Evolutionary conservation across 441 rosid genomes (phyloP).

Genomic region (Gossypium gossypioides): DNA sequence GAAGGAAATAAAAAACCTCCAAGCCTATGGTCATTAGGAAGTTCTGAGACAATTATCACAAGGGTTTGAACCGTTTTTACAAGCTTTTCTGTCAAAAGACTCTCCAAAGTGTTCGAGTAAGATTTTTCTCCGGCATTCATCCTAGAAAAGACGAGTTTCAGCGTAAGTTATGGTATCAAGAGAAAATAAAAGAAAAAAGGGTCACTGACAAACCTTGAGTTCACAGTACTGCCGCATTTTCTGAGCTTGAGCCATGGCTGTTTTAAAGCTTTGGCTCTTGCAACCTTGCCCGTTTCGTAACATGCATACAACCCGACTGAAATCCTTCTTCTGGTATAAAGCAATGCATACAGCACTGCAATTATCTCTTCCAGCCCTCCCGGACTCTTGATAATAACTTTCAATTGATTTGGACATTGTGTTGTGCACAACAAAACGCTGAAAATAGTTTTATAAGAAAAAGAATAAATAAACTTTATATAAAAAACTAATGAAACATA

Average conservation of each 20-base stretch:
- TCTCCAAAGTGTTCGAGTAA: constrained; percentile 83
- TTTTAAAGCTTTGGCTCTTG: constrained; percentile 63
- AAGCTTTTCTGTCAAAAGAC: constrained; percentile 44
- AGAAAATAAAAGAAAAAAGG: not conserved
- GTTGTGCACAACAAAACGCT: constrained; percentile 89
- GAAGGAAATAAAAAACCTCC: not conserved
- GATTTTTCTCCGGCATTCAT: constrained; percentile 72
- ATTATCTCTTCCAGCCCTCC: constrained; percentile 90
- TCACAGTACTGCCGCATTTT: constrained; percentile 89
- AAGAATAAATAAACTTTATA: not conserved
- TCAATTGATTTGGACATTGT: constrained; percentile 84
- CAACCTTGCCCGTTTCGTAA: constrained; percentile 63
- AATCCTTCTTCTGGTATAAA: constrained; percentile 86
- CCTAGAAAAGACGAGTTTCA: constrained; percentile 28
- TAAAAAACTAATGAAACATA: not conserved
- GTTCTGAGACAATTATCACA: constrained; percentile 76
- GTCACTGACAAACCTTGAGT: constrained; percentile 45
- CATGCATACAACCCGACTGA: constrained; percentile 91
- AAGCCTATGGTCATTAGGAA: constrained; percentile 17
- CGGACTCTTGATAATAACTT: constrained; percentile 95
- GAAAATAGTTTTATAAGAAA: constrained; percentile 13
- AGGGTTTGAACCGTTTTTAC: constrained; percentile 61
- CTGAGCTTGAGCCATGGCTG: constrained; percentile 80
- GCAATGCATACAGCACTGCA: constrained; percentile 60
- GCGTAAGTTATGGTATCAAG: not conserved